Evolutionary conservation across 805 yeast genomes (phyloP), one percentile per base, ranked within the genome.

Genomic region (Candida dajiaensis): DNA sequence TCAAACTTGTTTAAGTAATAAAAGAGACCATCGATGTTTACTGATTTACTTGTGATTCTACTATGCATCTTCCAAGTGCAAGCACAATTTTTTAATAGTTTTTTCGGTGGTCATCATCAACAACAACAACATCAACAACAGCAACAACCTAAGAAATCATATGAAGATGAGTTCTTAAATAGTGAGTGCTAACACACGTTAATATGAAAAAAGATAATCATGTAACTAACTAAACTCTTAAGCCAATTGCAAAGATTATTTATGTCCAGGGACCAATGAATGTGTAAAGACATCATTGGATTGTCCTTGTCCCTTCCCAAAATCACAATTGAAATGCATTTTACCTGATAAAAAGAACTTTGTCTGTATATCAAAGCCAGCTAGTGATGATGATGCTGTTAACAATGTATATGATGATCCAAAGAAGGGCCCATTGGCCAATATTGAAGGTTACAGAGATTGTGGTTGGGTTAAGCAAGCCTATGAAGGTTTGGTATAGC

Each of bases 231-330:
- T 37, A 37, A 45, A 6, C 44, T 25, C 6, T 2, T 18, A 45
- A 58, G 63, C 69, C 6, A 67, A 70, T 3, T 94, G 99, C 60
- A 64, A 67, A 10, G 69, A 70, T 6, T 92, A 83, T 62, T 65
- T 92, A 31, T 94, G 99, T 61, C 88, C 88, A 4, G 95, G 83
- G 54, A 88, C 97, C 0, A 70, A 81, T 37, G 72, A 72, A 10
- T 94, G 99, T 68, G 99, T 88, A 0, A 72, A 73, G 2, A 57
- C 65, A 1, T 79, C 88, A 0, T 54, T 73, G 8, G 85, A 83
- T 43, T 94, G 99, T 63, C 96, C 97, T 2, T 94, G 99, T 63
- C 89, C 88, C 3, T 92, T 80, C 60, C 94, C 96, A 1, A 78
- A 81, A 48, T 82, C 95, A 1, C 96, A 92, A 62, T 58, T 86